Evolutionary conservation across 495 filamentous ascomycete genomes (phyloP), one percentile per base, ranked within the genome.

Genomic region (Echria macrotheca): DNA sequence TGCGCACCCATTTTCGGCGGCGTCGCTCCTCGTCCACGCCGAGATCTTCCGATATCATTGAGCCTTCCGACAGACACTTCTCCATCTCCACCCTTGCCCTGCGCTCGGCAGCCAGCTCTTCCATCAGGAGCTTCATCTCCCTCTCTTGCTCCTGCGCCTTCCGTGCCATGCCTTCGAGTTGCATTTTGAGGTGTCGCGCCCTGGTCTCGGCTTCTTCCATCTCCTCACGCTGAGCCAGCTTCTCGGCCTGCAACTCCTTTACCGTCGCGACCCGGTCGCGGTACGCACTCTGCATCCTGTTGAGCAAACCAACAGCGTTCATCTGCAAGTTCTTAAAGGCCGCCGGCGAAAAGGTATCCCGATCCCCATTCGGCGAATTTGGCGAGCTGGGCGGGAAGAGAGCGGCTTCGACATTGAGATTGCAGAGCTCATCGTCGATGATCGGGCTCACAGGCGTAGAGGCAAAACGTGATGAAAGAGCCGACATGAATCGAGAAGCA

Each of bases 101-200:
- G 54, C 75, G 75, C 59, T 91, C 86, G 1, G 72, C 65, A 15
- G 73, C 75, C 4, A 91, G 63, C 50, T 89, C 81, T 10, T 78
- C 75, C 1, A 79, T 77, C 52, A 90, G 72, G 38, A 69, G 68
- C 58, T 73, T 70, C 78, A 87, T 84, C 37, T 71, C 75, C 42
- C 66, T 61, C 55, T 89, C 83, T 53, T 87, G 83, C 55, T 83
- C 77, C 0, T 69, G 64, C 0, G 82, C 81, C 54, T 81, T 78
- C n/a, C 69, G 73, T 1, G 86, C 80, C 81, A 91, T 84, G 28
- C 79, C 81, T 60, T 90, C 84, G 5, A 95, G 70, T 65, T 95
- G 88, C 44, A 73, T 71, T 65, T 84, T 86, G 19, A 91, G 70
- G 52, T 84, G 76, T 25, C 70, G 67, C 10, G 78, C 73, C 0